Evolutionary conservation across 2,329 filamentous ascomycete species (phyloP).

Genomic region (Calonectria honghensis): DNA sequence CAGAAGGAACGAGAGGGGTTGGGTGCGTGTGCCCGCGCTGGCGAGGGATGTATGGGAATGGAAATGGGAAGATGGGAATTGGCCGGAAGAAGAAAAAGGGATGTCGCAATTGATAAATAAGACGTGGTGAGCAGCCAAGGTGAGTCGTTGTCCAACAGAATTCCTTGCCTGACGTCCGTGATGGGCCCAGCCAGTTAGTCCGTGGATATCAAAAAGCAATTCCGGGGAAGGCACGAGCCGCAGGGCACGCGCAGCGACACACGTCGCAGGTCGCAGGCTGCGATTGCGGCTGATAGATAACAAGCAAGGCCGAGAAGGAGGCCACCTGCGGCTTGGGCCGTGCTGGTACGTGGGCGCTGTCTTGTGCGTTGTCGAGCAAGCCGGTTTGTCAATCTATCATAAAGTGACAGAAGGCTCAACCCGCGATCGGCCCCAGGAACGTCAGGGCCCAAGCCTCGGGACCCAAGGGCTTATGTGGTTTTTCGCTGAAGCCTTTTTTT

Average conservation of each 20-base stretch:
- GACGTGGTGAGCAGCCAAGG: constrained; percentile 36
- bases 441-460: constrained; percentile 27
- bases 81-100: constrained; percentile 14
- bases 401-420: constrained; percentile 17
- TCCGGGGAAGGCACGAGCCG: constrained; percentile 35
- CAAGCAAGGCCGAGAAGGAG: constrained; percentile 12
- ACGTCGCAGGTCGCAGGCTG: constrained; percentile 19
- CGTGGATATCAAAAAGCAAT: constrained; percentile 45
- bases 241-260: constrained; percentile 4
- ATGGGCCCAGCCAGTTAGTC: constrained; percentile 40
- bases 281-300: constrained; percentile 18
- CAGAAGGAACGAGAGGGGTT: background rate
- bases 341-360: background rate
- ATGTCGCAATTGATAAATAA: constrained; percentile 39
- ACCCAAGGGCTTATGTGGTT: constrained; percentile 26
- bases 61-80: background rate
- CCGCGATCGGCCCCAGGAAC: constrained; percentile 23
- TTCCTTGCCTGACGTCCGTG: constrained; percentile 36
- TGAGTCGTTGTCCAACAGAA: constrained; percentile 36
- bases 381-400: constrained; percentile 20
- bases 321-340: background rate
- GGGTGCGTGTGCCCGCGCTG: background rate
- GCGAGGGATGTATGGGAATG: background rate
- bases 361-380: constrained; percentile 14
- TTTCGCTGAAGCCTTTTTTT: constrained; percentile 30